These are phyloP conservation scores for Yamadazyma atlantica DNA, from an alignment of 1,139 yeast genomes.

Conservation along the genomic window DNA sequence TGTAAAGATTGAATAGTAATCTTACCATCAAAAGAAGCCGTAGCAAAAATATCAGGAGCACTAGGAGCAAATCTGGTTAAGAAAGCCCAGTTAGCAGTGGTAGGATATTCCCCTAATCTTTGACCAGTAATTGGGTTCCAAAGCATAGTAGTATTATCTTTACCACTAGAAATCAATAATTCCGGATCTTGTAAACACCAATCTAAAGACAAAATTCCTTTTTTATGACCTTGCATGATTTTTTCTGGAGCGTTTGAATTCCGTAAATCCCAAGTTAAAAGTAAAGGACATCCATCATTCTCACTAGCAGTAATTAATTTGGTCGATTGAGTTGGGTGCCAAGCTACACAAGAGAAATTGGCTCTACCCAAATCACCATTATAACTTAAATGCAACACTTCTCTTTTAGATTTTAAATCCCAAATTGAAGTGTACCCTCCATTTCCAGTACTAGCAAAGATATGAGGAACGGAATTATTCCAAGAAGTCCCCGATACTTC, in stretches of 20 bases:
- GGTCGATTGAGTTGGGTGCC: conserved; percentile 89
- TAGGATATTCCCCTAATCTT: conserved; percentile 83
- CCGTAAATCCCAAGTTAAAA: conserved; percentile 91
- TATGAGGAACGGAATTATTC: conserved; percentile 84
- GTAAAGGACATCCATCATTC: conserved; percentile 75
- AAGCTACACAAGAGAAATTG: conserved; percentile 65
- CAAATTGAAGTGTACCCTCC: conserved; percentile 88
- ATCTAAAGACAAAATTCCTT: conserved; percentile 86
- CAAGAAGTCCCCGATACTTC: conserved; percentile 83
- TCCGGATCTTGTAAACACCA: conserved; percentile 89
- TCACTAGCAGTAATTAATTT: conserved; percentile 86
- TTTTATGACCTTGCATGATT: conserved; percentile 75
- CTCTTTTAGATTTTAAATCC: conserved; percentile 88
- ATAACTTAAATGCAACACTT: conserved; percentile 79
- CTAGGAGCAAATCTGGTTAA: conserved; percentile 82
- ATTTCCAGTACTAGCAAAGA: conserved; percentile 85
- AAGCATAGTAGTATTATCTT: conserved; percentile 80
- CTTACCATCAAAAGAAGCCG: conserved; percentile 91
- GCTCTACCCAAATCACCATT: conserved; percentile 57
- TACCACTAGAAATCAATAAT: conserved; percentile 82
- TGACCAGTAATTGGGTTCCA: conserved; percentile 85
- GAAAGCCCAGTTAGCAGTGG: conserved; percentile 93
- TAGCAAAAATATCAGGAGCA: conserved; percentile 89
- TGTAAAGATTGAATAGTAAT: conserved; percentile 83
- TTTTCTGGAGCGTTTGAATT: conserved; percentile 87